Evolutionary conservation across 352 stramenopile species (phyloP).

Genomic region (Aphanomyces cochlioides): DNA sequence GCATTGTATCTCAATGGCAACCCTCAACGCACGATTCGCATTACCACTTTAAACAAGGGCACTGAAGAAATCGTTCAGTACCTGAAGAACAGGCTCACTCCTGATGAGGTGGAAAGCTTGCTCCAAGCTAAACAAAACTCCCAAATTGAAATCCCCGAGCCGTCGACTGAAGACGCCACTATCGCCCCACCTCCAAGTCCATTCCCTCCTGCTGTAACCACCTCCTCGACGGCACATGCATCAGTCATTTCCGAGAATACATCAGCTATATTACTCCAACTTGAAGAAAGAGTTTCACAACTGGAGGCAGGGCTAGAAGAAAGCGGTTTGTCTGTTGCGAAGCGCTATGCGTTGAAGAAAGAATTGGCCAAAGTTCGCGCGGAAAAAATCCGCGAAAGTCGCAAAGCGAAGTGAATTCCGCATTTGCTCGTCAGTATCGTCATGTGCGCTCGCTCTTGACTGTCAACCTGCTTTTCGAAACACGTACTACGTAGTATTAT

Average conservation of each 20-base stretch:
- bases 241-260: no score
- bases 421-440: no score
- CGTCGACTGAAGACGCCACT: no score
- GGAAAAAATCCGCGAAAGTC: conserved; percentile 47
- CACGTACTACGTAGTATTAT: conserved; percentile 8
- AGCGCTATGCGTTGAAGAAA: conserved; percentile 81
- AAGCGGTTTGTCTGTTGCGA: conserved; percentile 55
- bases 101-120: conserved; percentile 24
- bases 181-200: no score
- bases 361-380: conserved; percentile 67
- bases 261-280: no score
- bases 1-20: conserved; percentile 84
- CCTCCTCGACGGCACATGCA: no score
- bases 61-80: conserved; percentile 67
- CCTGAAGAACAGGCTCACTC: conserved; percentile 76
- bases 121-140: no score
- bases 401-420: conserved; percentile 17
- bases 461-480: background rate
- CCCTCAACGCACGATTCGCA: conserved; percentile 73
- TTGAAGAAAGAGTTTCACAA: conserved; percentile 40
- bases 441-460: no score
- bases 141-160: no score
- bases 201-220: no score
- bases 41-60: conserved; percentile 67
- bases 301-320: conserved; percentile 65